Evolutionary conservation across 345 rosid genomes (phyloP).

Genomic region (Aquilaria sinensis): DNA sequence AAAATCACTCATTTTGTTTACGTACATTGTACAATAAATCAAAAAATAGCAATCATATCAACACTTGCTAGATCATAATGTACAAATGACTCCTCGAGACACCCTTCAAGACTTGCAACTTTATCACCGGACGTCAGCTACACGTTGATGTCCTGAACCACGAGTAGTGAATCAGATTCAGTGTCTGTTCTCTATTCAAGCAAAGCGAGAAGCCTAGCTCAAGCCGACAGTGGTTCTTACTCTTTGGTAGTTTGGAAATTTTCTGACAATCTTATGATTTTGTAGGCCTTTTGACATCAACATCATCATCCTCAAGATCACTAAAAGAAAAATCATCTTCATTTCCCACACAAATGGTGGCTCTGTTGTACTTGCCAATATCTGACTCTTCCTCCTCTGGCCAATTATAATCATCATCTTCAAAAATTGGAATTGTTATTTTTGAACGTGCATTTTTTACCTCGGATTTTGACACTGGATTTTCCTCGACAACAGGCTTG

Average conservation of each 20-base stretch:
- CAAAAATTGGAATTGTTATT: constrained; percentile 39
- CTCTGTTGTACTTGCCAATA: constrained; percentile 25
- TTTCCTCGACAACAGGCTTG: constrained; percentile 62
- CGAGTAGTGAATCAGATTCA: constrained; percentile 1
- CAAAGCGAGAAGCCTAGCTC: constrained; percentile 19
- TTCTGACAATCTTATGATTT: constrained; percentile 31
- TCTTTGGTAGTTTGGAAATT: constrained; percentile 12
- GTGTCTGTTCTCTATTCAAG: not conserved
- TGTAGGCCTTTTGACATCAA: constrained; percentile 25
- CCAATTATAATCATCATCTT: constrained; percentile 72
- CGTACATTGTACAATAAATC: constrained; percentile 18
- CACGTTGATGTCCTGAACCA: constrained; percentile 3
- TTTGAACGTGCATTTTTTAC: constrained; percentile 28
- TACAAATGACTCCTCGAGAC: constrained; percentile 15
- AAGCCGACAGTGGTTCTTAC: constrained; percentile 5
- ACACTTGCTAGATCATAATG: constrained; percentile 18
- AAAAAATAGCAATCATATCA: constrained; percentile 13
- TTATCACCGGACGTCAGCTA: not conserved
- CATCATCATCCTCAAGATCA: constrained; percentile 80
- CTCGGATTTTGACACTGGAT: constrained; percentile 25
- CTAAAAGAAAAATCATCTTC: constrained; percentile 92
- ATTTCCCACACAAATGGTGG: constrained; percentile 30
- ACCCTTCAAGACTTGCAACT: constrained; percentile 5
- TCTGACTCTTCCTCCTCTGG: constrained; percentile 71
- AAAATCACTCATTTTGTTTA: not conserved